These are phyloP conservation scores for Nectriaceae sp. DNA, from an alignment of 2,329 filamentous ascomycete genomes.

Conservation along the genomic window DNA sequence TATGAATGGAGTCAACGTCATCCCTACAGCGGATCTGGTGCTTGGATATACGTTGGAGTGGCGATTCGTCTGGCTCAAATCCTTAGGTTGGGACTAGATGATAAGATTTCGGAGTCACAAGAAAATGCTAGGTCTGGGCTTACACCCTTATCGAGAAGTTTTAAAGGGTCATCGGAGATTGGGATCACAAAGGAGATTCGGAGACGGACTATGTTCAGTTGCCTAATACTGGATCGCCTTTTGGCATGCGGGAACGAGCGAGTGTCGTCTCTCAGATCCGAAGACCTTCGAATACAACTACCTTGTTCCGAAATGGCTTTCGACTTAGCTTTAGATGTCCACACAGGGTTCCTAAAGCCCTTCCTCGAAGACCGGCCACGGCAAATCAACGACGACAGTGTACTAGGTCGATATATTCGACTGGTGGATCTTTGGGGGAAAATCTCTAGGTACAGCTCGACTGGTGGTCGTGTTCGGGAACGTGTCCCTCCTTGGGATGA, in stretches of 20 bases:
- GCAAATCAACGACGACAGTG: constrained; percentile 44
- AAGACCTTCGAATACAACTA: constrained; percentile 65
- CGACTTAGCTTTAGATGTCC: constrained; percentile 59
- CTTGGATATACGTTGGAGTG: constrained; percentile 67
- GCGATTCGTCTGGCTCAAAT: constrained; percentile 66
- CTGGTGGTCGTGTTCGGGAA: constrained; percentile 53
- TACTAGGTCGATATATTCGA: constrained; percentile 55
- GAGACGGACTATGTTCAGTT: constrained; percentile 74
- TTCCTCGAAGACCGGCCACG: constrained; percentile 17
- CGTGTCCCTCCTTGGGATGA: constrained; percentile 60
- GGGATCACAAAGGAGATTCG: constrained; percentile 62
- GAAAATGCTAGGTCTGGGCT: not conserved
- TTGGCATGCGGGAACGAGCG: constrained; percentile 65
- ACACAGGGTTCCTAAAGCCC: constrained; percentile 48
- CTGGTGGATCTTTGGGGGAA: constrained; percentile 62
- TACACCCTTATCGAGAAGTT: constrained; percentile 1
- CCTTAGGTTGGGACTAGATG: constrained; percentile 61
- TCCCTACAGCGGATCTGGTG: constrained; percentile 54
- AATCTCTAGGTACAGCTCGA: constrained; percentile 57
- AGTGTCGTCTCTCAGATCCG: constrained; percentile 57
- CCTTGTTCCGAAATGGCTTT: constrained; percentile 69
- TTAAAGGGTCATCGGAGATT: constrained; percentile 20
- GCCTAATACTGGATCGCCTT: constrained; percentile 71
- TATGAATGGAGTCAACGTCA: constrained; percentile 71
- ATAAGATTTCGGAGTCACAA: constrained; percentile 30